phyloP scores from a whole-genome alignment of 169 alveolate genomes.

The Plasmodium falciparum region DNA sequence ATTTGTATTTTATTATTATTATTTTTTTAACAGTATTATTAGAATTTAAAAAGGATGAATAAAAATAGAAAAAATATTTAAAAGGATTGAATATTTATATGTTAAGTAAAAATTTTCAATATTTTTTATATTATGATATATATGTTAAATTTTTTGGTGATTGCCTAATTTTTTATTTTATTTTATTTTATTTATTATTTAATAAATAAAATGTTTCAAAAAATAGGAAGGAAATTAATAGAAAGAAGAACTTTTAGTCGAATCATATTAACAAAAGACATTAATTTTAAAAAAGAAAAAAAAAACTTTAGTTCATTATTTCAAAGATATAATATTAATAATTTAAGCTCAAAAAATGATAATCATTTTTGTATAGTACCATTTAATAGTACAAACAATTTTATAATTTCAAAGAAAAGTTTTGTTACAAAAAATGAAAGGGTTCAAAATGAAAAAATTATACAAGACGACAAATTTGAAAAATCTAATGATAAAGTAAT shows the following conservation, averaged over 20 bases:
- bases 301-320: background rate
- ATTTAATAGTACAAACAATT: background rate
- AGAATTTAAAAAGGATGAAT: no score
- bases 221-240: background rate
- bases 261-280: background rate
- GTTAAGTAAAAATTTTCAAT: no score
- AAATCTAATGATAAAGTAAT: background rate
- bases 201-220: background rate
- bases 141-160: no score
- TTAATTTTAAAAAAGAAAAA: background rate
- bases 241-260: background rate
- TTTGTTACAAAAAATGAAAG: constrained; percentile 2
- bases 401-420: background rate
- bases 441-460: no score
- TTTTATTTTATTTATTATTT: background rate
- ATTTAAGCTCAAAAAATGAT: background rate
- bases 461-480: background rate
- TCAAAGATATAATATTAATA: background rate
- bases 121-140: no score
- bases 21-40: no score
- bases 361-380: background rate
- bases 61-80: no score
- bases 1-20: no score
- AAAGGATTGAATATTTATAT: no score
- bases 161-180: background rate